These are phyloP conservation scores for Prillingera fragicola DNA, from an alignment of 1,284 basidiomycete species.

Conservation along the genomic window DNA sequence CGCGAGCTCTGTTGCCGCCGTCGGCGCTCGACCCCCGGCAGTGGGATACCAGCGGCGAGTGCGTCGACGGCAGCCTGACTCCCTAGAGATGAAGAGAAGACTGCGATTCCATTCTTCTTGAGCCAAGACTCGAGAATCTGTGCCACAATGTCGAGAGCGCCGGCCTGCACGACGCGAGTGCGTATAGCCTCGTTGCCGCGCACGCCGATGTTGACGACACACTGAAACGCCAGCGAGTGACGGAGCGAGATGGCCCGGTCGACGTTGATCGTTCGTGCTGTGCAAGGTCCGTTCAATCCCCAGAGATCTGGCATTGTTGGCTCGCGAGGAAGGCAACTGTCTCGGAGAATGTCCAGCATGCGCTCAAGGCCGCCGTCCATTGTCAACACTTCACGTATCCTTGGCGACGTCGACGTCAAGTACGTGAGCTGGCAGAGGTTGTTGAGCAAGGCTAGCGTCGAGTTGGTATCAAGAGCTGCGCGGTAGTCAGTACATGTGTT, in stretches of 20 bases:
- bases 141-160: constrained; percentile 88
- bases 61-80: constrained; percentile 60
- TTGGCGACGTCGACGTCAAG: constrained; percentile 92
- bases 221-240: constrained; percentile 91
- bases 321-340: constrained; percentile 56
- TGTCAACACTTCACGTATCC: constrained; percentile 97
- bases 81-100: constrained; percentile 42
- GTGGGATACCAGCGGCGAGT: constrained; percentile 50
- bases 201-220: constrained; percentile 95
- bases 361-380: constrained; percentile 95
- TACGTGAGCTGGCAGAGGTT: constrained; percentile 95
- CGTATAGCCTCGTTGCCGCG: constrained; percentile 89
- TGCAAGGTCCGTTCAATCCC: constrained; percentile 47
- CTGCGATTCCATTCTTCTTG: constrained; percentile 62
- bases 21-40: constrained; percentile 36
- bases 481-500: not conserved
- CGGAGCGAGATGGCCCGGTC: constrained; percentile 80
- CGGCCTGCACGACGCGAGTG: constrained; percentile 90
- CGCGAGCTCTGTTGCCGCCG: constrained; percentile 9
- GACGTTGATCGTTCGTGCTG: constrained; percentile 51
- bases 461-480: constrained; percentile 85
- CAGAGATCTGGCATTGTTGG: constrained; percentile 43
- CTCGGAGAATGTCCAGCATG: constrained; percentile 84
- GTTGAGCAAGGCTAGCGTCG: constrained; percentile 88
- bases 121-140: constrained; percentile 92